Evolutionary conservation across 768 basidiomycete species (phyloP).

Genomic region (Termitomyces sp.): DNA sequence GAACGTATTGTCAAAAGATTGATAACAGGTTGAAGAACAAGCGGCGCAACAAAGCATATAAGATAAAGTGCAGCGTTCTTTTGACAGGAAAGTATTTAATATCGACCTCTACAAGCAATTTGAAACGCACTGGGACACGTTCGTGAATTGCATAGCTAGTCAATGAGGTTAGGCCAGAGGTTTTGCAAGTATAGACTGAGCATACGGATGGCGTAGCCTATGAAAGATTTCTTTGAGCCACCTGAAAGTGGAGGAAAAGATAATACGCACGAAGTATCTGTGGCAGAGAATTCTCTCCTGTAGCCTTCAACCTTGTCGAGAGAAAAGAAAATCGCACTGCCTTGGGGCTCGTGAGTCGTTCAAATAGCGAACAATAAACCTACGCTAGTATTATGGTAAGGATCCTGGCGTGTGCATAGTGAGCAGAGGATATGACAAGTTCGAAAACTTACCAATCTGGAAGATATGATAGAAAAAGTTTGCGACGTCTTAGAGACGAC

Average conservation of each 20-base stretch:
- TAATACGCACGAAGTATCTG: slow-evolving; percentile 63
- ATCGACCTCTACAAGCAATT: background rate
- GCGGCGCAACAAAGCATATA: slow-evolving; percentile 57
- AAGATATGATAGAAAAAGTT: slow-evolving; percentile 57
- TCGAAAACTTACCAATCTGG: slow-evolving; percentile 61
- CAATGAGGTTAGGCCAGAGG: background rate
- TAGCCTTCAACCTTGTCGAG: slow-evolving; percentile 67
- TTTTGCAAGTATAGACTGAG: background rate
- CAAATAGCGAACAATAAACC: slow-evolving; percentile 17
- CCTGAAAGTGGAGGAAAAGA: background rate
- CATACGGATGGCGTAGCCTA: slow-evolving; percentile 39
- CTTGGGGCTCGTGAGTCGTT: background rate
- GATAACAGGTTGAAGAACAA: slow-evolving; percentile 62
- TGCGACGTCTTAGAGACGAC: slow-evolving; percentile 26
- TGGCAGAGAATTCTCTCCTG: slow-evolving; percentile 70
- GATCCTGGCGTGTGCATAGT: slow-evolving; percentile 36
- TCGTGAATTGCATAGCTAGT: slow-evolving; percentile 66
- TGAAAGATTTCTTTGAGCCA: slow-evolving; percentile 14
- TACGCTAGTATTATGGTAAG: slow-evolving; percentile 65
- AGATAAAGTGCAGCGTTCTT: slow-evolving; percentile 46
- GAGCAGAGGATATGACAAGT: background rate
- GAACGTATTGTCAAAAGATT: slow-evolving; percentile 71
- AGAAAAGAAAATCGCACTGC: slow-evolving; percentile 56
- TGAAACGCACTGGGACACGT: slow-evolving; percentile 59
- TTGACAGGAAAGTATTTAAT: background rate